Evolutionary conservation across 768 basidiomycete species (phyloP).

Genomic region (Kwoniella sp.): DNA sequence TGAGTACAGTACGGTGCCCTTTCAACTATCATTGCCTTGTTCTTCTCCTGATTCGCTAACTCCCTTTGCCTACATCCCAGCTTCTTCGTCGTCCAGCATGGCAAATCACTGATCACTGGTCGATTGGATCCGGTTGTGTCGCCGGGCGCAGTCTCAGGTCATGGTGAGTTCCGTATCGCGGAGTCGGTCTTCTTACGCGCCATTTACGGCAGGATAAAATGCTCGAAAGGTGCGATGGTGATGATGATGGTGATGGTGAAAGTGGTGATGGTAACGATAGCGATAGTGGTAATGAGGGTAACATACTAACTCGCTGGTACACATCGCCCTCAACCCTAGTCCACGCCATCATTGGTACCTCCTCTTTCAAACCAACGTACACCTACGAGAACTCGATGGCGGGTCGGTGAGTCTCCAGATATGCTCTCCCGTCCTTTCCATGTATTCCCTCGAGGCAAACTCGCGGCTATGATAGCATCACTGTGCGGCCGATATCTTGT

Average conservation of each 20-base stretch:
- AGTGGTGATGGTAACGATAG: background rate
- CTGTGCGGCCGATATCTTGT: too few species aligned
- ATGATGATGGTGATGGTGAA: too few species aligned
- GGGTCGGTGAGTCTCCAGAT: constrained; percentile 6
- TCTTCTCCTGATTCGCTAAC: too few species aligned
- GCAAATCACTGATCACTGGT: constrained; percentile 13
- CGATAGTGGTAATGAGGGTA: too few species aligned
- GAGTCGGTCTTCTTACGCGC: too few species aligned
- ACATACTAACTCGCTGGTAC: background rate
- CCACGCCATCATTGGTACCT: constrained; percentile 21
- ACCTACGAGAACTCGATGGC: constrained; percentile 20
- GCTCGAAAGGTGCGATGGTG: background rate
- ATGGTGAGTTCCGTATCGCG: constrained; percentile 20
- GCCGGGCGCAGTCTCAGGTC: constrained; percentile 20
- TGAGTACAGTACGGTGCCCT: background rate
- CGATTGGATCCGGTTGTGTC: constrained; percentile 26
- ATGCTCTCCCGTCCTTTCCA: too few species aligned
- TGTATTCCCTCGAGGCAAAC: too few species aligned
- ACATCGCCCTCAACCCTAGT: too few species aligned
- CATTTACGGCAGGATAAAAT: background rate
- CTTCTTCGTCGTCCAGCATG: constrained; percentile 25
- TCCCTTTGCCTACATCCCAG: too few species aligned
- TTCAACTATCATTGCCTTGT: too few species aligned
- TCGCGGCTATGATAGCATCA: too few species aligned
- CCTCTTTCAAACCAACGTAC: constrained; percentile 19